Evolutionary conservation across 345 rosid genomes (phyloP).

Genomic region (Moringa oleifera): DNA sequence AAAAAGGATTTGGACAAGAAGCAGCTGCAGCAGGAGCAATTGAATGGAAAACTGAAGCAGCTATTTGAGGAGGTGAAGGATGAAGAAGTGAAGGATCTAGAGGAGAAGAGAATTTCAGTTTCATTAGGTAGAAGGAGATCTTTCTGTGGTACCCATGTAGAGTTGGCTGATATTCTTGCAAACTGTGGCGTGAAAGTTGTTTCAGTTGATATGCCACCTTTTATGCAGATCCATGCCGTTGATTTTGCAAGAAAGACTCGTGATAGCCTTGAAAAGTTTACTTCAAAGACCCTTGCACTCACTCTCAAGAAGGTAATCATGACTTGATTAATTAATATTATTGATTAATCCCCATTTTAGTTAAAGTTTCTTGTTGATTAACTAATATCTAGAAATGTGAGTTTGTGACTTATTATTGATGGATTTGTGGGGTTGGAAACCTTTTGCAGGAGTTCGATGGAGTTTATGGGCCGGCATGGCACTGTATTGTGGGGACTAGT

Average conservation of each 20-base stretch:
- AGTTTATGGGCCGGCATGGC: slow-evolving; percentile 51
- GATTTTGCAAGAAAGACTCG: slow-evolving; percentile 56
- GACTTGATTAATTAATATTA: neutral
- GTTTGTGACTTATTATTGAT: too few relatives aligned
- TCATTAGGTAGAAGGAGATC: slow-evolving; percentile 47
- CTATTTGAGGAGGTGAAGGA: neutral
- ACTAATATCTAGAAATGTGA: neutral
- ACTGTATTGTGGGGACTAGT: slow-evolving; percentile 55
- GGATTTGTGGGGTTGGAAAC: too few relatives aligned
- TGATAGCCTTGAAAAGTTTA: slow-evolving; percentile 70
- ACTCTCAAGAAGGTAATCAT: slow-evolving; percentile 57
- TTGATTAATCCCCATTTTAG: neutral
- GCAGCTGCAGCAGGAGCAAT: slow-evolving; percentile 14
- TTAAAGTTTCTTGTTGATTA: neutral
- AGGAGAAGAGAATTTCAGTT: slow-evolving; percentile 30
- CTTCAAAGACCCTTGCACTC: slow-evolving; percentile 56
- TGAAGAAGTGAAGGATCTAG: slow-evolving; percentile 20
- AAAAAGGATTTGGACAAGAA: slow-evolving; percentile 20
- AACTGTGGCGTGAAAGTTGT: slow-evolving; percentile 56
- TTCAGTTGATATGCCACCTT: slow-evolving; percentile 74
- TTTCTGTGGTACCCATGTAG: slow-evolving; percentile 39
- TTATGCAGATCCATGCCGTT: slow-evolving; percentile 82
- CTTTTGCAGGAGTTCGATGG: slow-evolving; percentile 41
- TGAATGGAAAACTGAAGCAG: slow-evolving; percentile 6
- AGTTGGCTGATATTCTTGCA: slow-evolving; percentile 50